Conservation (phyloP, 305 asterid species). For the Rubia occidens region DNA sequence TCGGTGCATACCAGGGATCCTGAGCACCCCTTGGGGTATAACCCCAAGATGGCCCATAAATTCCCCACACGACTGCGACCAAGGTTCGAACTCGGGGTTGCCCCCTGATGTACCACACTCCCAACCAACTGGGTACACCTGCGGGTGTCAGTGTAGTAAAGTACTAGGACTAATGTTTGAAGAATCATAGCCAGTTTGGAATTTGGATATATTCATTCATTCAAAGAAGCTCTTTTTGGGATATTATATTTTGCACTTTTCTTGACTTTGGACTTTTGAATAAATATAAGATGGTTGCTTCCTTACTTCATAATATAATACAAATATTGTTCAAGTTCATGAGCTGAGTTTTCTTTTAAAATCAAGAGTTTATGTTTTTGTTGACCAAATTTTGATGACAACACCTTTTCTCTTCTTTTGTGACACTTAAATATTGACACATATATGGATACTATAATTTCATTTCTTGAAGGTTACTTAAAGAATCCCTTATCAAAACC, state of each 20-base stretch:
- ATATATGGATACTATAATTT: not conserved
- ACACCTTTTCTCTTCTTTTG: not conserved
- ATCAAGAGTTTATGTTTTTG: not conserved
- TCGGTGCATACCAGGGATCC: no score
- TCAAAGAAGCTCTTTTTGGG: not conserved
- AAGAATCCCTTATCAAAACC: no score
- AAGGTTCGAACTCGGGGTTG: no score
- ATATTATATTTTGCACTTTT: not conserved
- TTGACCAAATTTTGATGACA: not conserved
- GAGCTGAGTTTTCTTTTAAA: not conserved
- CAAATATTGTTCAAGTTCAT: not conserved
- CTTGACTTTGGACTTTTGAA: not conserved
- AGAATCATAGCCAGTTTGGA: not conserved
- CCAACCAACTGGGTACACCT: no score
- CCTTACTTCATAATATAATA: not conserved
- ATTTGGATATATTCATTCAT: not conserved
- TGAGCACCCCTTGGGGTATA: no score
- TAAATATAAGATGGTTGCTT: not conserved
- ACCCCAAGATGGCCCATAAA: no score
- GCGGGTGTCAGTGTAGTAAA: no score
- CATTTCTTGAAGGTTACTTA: constrained; percentile 3
- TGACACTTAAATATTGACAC: not conserved
- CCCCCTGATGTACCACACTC: no score
- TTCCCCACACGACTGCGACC: no score
- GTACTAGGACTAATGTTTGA: no score